Conservation (phyloP, 768 basidiomycete genomes). For the Rhodotorula babjevae region DNA sequence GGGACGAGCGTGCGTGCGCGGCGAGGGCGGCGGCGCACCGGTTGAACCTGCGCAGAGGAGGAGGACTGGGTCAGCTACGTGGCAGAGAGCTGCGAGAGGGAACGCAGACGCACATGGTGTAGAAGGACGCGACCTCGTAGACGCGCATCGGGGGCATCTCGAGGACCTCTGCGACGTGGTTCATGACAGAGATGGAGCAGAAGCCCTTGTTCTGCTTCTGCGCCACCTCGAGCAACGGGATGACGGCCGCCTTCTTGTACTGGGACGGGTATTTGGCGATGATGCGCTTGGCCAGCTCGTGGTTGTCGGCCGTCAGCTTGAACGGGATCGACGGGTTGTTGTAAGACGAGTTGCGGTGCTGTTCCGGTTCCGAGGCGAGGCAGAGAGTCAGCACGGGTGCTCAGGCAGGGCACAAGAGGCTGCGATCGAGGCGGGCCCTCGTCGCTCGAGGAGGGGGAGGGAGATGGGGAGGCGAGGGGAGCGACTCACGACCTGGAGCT, state of each 20-base stretch:
- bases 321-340: constrained; percentile 97
- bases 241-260: constrained; percentile 97
- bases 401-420: background rate
- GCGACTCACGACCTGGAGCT: constrained; percentile 25
- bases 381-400: background rate
- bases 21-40: constrained; percentile 54
- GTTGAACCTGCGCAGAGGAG: constrained; percentile 59
- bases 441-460: background rate
- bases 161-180: constrained; percentile 87
- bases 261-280: constrained; percentile 81
- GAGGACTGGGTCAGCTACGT: background rate
- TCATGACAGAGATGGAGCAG: constrained; percentile 99
- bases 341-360: constrained; percentile 93
- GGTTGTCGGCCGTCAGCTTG: constrained; percentile 72
- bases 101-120: constrained; percentile 67
- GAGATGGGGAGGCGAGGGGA: background rate
- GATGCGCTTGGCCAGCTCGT: constrained; percentile 79
- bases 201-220: constrained; percentile 98
- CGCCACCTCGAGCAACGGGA: constrained; percentile 90
- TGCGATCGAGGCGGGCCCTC: background rate
- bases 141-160: constrained; percentile 98
- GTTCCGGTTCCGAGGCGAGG: background rate
- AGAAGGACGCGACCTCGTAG: constrained; percentile 98
- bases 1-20: too few relatives aligned
- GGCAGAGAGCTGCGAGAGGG: fast-evolving